Evolutionary conservation across 495 filamentous ascomycete genomes (phyloP), one percentile per base, ranked within the genome.

Genomic region (Podospora tetraspora): DNA sequence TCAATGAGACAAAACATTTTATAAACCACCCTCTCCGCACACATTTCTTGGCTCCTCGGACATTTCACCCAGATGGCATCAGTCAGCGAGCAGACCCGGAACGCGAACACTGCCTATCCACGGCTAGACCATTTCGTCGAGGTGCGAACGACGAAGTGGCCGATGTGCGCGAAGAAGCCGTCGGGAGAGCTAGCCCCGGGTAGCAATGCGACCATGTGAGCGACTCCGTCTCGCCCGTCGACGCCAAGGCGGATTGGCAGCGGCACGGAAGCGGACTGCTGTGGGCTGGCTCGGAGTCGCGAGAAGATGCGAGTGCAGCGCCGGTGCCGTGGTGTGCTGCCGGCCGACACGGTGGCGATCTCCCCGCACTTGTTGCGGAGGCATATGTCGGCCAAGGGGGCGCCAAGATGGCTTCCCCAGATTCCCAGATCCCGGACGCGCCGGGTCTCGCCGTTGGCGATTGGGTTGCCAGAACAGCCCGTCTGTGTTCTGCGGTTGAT

Each of bases 221-320:
- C 5, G 16, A 52, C 43, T 52, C 43, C 43, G 43, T 52, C 43
- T 52, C 16, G 43, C 19, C 43, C 43, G 43, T 13, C 34, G 11
- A 19, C 22, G 27, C 16, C 43, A 43, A 65, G 9, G 23, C 25
- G 12, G 3, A 29, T 13, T n/a, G 9, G 29, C 32, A 13, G 23
- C 16, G 34, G 25, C 4, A 69, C 23, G n/a, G 43, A 29, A 57
- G 56, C 19, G 62, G 34, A 43, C 29, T 29, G 43, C 22, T 57
- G 56, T 10, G 62, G 37, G 43, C 21, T 23, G 8, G 13, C 57
- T 73, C 70, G 70, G 72, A 68, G 62, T 72, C 72, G 72, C 72
- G 72, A 74, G 67, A 56, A 61, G 61, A 29, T 27, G 63, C 70
- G 72, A 69, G 57, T 12, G 27, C 21, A 10, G 56, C 16, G 7